Conservation (phyloP, 179 eudicot genomes). For the Beta corolliflora region DNA sequence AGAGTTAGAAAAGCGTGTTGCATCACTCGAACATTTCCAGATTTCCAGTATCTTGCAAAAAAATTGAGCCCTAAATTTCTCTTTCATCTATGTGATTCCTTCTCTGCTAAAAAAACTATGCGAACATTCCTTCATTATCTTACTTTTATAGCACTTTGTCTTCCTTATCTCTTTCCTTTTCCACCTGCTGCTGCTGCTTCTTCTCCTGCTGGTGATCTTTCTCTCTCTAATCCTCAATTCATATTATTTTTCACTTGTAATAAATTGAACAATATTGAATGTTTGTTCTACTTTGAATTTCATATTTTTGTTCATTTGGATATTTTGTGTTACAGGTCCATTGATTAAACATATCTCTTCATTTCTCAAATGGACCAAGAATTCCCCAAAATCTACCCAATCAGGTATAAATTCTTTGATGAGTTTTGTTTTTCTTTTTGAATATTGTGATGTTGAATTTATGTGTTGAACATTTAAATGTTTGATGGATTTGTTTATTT, state of each 20-base stretch:
- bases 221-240: not conserved
- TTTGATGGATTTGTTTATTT: not conserved
- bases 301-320: not conserved
- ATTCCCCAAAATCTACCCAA: slow-evolving; percentile 61
- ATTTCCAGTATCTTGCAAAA: too few species aligned
- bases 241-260: not conserved
- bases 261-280: too few species aligned
- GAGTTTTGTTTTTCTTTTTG: not conserved
- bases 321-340: slow-evolving; percentile 46
- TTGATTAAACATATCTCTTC: slow-evolving; percentile 64
- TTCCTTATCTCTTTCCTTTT: slow-evolving; percentile 32
- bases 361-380: slow-evolving; percentile 62
- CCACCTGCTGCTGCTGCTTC: slow-evolving; percentile 59
- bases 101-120: not conserved
- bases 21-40: too few species aligned
- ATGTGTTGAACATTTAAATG: too few species aligned
- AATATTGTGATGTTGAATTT: too few species aligned
- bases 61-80: too few species aligned
- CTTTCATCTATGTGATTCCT: not conserved
- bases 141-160: slow-evolving; percentile 33
- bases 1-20: too few species aligned
- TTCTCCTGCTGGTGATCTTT: slow-evolving; percentile 43
- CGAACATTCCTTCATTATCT: slow-evolving; percentile 26
- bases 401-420: slow-evolving; percentile 44
- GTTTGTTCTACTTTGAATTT: not conserved